phyloP scores from a whole-genome alignment of 129 eudicot genomes.

The Flaveria linearis region DNA sequence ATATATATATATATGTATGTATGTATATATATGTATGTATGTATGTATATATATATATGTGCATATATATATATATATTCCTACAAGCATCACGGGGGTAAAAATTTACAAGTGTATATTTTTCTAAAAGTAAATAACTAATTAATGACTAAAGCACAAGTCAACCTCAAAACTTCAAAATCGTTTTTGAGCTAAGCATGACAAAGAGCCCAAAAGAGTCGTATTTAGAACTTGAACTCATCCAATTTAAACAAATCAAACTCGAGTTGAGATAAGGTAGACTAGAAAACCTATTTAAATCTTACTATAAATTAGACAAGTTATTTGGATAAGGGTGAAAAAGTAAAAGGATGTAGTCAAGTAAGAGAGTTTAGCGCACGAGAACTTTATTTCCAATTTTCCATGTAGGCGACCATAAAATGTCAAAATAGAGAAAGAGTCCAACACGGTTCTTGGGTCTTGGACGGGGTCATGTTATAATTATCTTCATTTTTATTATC shows the following conservation, averaged over 20 bases:
- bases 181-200: too few relatives aligned
- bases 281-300: neutral
- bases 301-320: neutral
- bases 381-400: neutral
- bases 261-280: neutral
- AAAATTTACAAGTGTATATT: too few relatives aligned
- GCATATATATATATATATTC: too few relatives aligned
- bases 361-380: neutral
- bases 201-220: too few relatives aligned
- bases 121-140: too few relatives aligned
- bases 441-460: conserved; percentile 26
- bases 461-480: conserved; percentile 8
- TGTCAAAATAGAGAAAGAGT: conserved; percentile 33
- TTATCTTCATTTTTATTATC: neutral
- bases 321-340: neutral
- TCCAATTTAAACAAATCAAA: neutral
- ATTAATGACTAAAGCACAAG: too few relatives aligned
- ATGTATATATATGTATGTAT: too few relatives aligned
- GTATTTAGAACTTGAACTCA: too few relatives aligned
- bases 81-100: too few relatives aligned
- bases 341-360: neutral
- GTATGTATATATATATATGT: too few relatives aligned
- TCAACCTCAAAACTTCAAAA: too few relatives aligned
- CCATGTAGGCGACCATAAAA: conserved; percentile 20
- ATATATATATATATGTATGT: too few relatives aligned